Evolutionary conservation across 345 rosid genomes (phyloP), one percentile per base, ranked within the genome.

Genomic region (Eucalyptus polyanthemos): DNA sequence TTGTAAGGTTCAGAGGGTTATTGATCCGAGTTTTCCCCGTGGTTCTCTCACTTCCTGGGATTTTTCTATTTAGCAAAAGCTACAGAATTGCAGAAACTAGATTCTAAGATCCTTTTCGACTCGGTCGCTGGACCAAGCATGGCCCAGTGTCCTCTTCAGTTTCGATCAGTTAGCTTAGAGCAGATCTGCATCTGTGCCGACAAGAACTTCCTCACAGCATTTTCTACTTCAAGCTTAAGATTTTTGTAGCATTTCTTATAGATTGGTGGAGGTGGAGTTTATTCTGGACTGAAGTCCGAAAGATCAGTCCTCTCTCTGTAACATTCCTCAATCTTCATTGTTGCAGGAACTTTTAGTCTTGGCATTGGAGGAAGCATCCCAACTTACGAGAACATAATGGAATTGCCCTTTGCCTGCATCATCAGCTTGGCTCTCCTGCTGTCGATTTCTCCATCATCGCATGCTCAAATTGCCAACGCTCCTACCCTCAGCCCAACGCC

Each of bases 401-500:
- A 93, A 89, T 62, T 91, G 6, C 90, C 94, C 65, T 86, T 89
- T 91, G 90, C 90, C 88, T 88, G 93, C 27, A 27, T 92, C 83
- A 14, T 93, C 47, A 37, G 89, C 50, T 56, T 88, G 88, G 85
- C 88, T 11, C 87, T 93, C 76, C 31, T 95, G 91, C 89, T 95
- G 34, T 44, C 93, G 88, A 91, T 86, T 49, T 88, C 93, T 44
- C 81, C 91, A 45, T 50, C 92, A 72, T 90, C 95, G 60, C 51
- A 89, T 87, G 97, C 95, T 72, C 94, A 97, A 88, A 88, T 92
- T 25, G 91, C 94, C n/a, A 80, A 87, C 5, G 76, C 91, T 51
- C 97, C 97, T 6, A 88, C 94, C 45, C 92, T 93, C 50, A 89
- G 90, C 87, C 96, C 96, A 12, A 92, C 98, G 19, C 99, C 99